Evolutionary conservation across 805 yeast genomes (phyloP), one percentile per base, ranked within the genome.

Genomic region (Yamadazyma paraphyllophila): DNA sequence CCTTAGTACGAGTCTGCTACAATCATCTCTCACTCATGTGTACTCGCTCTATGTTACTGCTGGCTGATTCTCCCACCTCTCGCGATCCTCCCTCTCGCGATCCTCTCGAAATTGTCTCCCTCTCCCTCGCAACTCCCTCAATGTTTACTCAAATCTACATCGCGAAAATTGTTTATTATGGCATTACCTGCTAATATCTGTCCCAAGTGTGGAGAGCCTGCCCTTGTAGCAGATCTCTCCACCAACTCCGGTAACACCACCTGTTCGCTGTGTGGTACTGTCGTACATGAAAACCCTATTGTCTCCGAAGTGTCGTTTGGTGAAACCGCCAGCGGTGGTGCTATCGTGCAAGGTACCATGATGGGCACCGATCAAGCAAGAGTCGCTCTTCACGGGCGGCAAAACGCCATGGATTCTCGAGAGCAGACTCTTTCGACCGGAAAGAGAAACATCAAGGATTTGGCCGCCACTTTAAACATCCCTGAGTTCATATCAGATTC

Each of bases 231-330:
- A 13, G 50, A 47, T 26, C 36, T 37, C n/a, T 30, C 36, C 13
- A 30, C 50, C 11, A 51, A 51, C 39, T 80, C 91, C 3, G 83
- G 86, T 2, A 96, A 89, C 63, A 61, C 88, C 26, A 83, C 89
- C 10, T 94, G 99, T 71, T 71, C 76, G 33, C 62, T 66, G 29
- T 94, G 99, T 79, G 97, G 97, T 63, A 69, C 81, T 15, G 97
- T 94, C 26, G 78, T 79, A 47, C 96, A 89, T 52, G 98, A 91
- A 60, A 87, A 89, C 57, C 96, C 96, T 15, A 92, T 94, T 53
- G 98, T 95, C 9, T 83, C 96, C 7, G 99, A 94, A 61, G 94
- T 95, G 44, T 87, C 94, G 10, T 94, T 91, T 68, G 94, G 95
- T 36, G 99, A 95, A 59, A 77, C 91, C 2, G 77, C 96, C 14